Conservation (phyloP, 306 rosid species). For the Prosopis cineraria region DNA sequence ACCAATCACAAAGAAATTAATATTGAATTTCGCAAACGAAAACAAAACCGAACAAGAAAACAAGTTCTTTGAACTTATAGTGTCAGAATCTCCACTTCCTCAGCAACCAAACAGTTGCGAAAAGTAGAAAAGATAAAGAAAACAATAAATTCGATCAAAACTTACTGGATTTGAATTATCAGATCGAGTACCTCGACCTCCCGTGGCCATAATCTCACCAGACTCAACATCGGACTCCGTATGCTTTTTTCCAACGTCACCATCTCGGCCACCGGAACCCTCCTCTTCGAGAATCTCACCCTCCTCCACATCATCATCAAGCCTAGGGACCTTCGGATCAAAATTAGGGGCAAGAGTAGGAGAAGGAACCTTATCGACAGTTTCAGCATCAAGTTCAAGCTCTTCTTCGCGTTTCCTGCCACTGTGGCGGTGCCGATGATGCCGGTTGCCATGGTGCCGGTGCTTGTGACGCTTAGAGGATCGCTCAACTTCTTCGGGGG, state of each 20-base stretch:
- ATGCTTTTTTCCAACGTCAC: constrained; percentile 30
- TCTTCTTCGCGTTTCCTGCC: constrained; percentile 52
- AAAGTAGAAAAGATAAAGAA: not conserved
- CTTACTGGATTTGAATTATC: constrained; percentile 54
- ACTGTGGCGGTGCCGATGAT: constrained; percentile 56
- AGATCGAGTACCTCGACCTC: constrained; percentile 32
- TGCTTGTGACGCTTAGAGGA: constrained; percentile 76
- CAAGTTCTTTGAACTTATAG: not conserved
- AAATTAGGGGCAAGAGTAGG: constrained; percentile 21
- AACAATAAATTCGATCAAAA: constrained; percentile 21
- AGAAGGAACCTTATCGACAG: constrained; percentile 27
- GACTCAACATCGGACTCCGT: constrained; percentile 41
- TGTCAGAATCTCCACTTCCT: constrained; percentile 12
- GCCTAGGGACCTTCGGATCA: constrained; percentile 5
- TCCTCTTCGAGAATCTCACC: constrained; percentile 81
- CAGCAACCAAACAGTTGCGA: constrained; percentile 40
- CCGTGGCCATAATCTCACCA: constrained; percentile 42
- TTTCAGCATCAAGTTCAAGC: constrained; percentile 35
- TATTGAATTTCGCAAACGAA: not conserved
- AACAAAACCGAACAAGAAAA: constrained; percentile 1
- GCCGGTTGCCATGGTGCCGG: constrained; percentile 53
- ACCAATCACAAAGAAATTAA: not conserved
- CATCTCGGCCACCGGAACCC: constrained; percentile 38
- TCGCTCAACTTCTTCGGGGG: constrained; percentile 51
- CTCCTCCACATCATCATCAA: constrained; percentile 70